These are phyloP conservation scores for Pseudocercospora vitis DNA, from an alignment of 2,329 filamentous ascomycete species.

Conservation along the genomic window DNA sequence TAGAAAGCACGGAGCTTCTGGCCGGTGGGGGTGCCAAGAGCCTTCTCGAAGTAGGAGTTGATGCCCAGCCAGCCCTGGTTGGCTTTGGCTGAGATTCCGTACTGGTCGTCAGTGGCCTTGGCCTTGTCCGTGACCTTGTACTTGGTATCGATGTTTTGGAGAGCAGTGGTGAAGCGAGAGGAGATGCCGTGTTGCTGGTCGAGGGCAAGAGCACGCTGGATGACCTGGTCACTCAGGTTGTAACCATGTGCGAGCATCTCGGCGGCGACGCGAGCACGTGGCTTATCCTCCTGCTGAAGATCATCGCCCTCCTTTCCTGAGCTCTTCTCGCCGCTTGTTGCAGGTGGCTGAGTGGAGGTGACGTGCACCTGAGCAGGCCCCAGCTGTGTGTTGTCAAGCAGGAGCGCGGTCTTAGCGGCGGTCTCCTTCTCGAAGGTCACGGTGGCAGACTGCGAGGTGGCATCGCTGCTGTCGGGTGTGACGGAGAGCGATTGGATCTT, in stretches of 20 bases:
- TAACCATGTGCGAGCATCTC: slow-evolving; percentile 98
- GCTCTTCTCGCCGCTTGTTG: slow-evolving; percentile 53
- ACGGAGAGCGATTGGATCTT: slow-evolving; percentile 86
- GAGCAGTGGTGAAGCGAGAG: slow-evolving; percentile 71
- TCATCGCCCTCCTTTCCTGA: slow-evolving; percentile 54
- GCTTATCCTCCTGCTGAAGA: slow-evolving; percentile 94
- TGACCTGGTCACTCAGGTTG: slow-evolving; percentile 71
- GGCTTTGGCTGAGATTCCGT: slow-evolving; percentile 75
- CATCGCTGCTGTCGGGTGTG: slow-evolving; percentile 55
- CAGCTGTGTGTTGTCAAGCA: slow-evolving; percentile 95
- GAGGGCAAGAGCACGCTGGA: slow-evolving; percentile 80
- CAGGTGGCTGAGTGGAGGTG: slow-evolving; percentile 63
- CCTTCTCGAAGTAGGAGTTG: slow-evolving; percentile 92
- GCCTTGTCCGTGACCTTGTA: slow-evolving; percentile 87
- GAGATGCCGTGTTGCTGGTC: slow-evolving; percentile 89
- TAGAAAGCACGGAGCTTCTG: slow-evolving; percentile 89
- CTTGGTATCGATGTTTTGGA: slow-evolving; percentile 77
- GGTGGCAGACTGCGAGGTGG: slow-evolving; percentile 74
- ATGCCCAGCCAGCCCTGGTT: slow-evolving; percentile 66
- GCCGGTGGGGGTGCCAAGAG: slow-evolving; percentile 80
- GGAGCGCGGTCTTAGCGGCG: slow-evolving; percentile 91
- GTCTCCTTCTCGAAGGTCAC: slow-evolving; percentile 97
- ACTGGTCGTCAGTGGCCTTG: slow-evolving; percentile 77
- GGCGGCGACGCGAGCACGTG: slow-evolving; percentile 85
- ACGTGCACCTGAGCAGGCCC: slow-evolving; percentile 76